Percentiles rank a stretch among this genome's conserved stretches.
phyloP scores from a whole-genome alignment of 2,329 filamentous ascomycete species.

The Verticillium albo-atrum region DNA sequence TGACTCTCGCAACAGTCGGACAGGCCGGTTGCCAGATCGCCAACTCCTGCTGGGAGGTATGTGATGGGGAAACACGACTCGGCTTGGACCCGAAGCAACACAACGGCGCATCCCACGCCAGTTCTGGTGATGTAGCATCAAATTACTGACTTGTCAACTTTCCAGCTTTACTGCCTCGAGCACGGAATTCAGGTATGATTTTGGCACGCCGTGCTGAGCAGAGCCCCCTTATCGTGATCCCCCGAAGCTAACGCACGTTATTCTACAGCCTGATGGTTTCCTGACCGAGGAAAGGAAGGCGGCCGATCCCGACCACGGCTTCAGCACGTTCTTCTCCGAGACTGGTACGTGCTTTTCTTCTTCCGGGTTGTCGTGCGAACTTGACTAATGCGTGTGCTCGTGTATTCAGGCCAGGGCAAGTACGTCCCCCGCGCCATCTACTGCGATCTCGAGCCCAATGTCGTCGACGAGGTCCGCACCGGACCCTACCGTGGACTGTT shows the following conservation, averaged over 20 bases:
- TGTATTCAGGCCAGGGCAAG: slow-evolving; percentile 79
- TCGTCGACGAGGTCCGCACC: slow-evolving; percentile 98
- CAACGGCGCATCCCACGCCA: background rate
- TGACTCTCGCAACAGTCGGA: slow-evolving; percentile 65
- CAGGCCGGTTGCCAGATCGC: slow-evolving; percentile 99
- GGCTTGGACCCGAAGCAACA: background rate
- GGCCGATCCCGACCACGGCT: slow-evolving; percentile 89
- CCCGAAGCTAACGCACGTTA: slow-evolving; percentile 3
- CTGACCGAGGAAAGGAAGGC: slow-evolving; percentile 97
- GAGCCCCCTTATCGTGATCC: background rate
- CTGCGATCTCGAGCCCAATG: slow-evolving; percentile 99
- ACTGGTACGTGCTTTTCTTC: slow-evolving; percentile 62
- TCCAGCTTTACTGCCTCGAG: slow-evolving; percentile 98
- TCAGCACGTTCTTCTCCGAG: slow-evolving; percentile 99
- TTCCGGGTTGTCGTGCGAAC: background rate
- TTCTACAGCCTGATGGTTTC: slow-evolving; percentile 87
- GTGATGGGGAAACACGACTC: slow-evolving; percentile 29
- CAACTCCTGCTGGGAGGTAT: slow-evolving; percentile 99
- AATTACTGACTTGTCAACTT: slow-evolving; percentile 6
- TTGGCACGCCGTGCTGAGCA: background rate
- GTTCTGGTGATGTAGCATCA: background rate
- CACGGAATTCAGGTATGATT: slow-evolving; percentile 92
- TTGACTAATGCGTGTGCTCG: slow-evolving; percentile 15
- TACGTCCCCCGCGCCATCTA: slow-evolving; percentile 99
- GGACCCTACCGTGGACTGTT: slow-evolving; percentile 94